Evolutionary conservation across 352 stramenopile species (phyloP).

Genomic region (Elongisporangium senticosum): DNA sequence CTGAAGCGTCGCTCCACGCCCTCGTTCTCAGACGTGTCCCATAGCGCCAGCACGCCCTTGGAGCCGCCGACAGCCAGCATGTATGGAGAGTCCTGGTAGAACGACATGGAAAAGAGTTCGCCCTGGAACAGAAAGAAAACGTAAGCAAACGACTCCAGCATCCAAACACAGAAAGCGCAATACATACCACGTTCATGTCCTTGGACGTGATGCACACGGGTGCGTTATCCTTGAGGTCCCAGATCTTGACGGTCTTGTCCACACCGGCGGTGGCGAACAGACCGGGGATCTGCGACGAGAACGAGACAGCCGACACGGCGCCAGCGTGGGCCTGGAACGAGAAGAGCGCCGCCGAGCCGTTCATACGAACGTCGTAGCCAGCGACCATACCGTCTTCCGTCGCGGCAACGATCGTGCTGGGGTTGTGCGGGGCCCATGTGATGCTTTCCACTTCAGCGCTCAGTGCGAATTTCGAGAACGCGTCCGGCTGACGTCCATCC

Average conservation of each 20-base stretch:
- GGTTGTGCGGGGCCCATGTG: constrained; percentile 91
- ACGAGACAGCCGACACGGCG: constrained; percentile 80
- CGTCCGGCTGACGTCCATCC: constrained; percentile 85
- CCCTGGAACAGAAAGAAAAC: constrained; percentile 35
- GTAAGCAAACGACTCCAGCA: constrained; percentile 3
- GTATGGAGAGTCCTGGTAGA: constrained; percentile 87
- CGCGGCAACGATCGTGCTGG: constrained; percentile 90
- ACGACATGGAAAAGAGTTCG: constrained; percentile 87
- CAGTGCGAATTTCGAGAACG: constrained; percentile 79
- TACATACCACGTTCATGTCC: constrained; percentile 89
- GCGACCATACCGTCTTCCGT: constrained; percentile 93
- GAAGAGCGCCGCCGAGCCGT: constrained; percentile 90
- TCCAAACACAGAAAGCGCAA: constrained; percentile 3
- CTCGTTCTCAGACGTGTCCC: constrained; percentile 87
- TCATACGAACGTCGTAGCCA: constrained; percentile 95
- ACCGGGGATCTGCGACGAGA: constrained; percentile 83
- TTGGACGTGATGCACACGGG: constrained; percentile 86
- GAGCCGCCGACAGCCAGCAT: constrained; percentile 87
- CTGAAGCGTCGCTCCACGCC: constrained; percentile 77
- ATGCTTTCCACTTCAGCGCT: constrained; percentile 89
- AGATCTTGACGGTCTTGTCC: constrained; percentile 98
- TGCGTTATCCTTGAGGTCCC: constrained; percentile 85
- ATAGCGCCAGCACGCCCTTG: constrained; percentile 84
- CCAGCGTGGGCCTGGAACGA: constrained; percentile 89
- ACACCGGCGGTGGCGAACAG: constrained; percentile 94